These are phyloP conservation scores for Serendipita sp. DNA, from an alignment of 768 basidiomycete genomes.

Conservation along the genomic window DNA sequence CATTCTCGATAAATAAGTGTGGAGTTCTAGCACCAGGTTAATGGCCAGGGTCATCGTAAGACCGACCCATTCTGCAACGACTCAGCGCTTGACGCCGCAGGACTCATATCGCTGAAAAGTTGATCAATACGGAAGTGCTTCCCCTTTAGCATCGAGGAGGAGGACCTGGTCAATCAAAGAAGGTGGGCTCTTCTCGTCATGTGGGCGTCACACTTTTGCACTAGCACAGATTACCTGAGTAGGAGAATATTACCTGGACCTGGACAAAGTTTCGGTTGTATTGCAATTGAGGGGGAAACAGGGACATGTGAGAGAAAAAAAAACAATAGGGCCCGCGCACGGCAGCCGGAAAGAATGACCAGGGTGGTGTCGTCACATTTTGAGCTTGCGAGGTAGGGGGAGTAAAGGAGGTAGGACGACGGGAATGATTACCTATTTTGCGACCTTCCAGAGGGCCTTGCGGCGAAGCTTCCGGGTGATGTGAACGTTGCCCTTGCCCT, in stretches of 20 bases:
- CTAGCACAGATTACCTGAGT: too few relatives aligned
- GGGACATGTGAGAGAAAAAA: not conserved
- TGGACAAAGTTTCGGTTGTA: not conserved
- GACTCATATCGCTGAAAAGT: too few relatives aligned
- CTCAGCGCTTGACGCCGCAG: too few relatives aligned
- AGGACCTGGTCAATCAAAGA: too few relatives aligned
- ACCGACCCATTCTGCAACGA: too few relatives aligned
- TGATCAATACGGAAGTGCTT: too few relatives aligned
- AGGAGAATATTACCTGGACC: not conserved
- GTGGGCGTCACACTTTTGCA: too few relatives aligned
- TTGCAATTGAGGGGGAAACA: conserved; percentile 1
- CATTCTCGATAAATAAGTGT: too few relatives aligned
- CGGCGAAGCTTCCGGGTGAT: conserved; percentile 77
- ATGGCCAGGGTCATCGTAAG: too few relatives aligned
- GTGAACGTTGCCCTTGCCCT: conserved; percentile 45
- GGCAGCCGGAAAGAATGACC: not conserved
- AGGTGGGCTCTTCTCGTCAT: too few relatives aligned
- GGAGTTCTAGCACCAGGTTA: too few relatives aligned
- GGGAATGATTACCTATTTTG: conserved; percentile 10
- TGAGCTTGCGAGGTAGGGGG: not conserved
- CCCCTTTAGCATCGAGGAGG: too few relatives aligned
- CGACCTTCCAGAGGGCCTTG: conserved; percentile 31
- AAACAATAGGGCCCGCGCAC: not conserved
- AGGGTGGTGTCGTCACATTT: not conserved
- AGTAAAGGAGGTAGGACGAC: not conserved